Base-by-base conservation (phyloP, 441 rosid species). In the Aleurites moluccanus region DNA sequence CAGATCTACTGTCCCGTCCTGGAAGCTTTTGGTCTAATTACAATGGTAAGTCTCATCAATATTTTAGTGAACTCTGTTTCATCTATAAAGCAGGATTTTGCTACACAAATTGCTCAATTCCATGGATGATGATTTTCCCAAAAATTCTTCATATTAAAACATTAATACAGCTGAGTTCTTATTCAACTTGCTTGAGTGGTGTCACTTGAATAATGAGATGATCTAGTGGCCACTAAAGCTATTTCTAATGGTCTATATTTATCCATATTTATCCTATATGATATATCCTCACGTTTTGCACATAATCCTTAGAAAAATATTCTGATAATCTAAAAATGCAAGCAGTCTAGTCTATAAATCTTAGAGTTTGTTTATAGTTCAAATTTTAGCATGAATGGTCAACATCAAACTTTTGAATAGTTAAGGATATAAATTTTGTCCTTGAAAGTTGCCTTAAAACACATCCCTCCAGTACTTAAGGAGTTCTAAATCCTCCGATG, bases 1-100 rank as follows among this genome's bases (percentile, higher is more conserved):
- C 89, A 0, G 90, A 84, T 49, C 87, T 83, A 45, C 81, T 79
- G 10, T 57, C 87, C 0, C 87, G 77, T 72, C 35, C 86, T 45
- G 76, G 83, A 50, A 81, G 80, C 77, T 80, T 84, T 73, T 83
- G 88, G 45, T 44, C 88, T 40, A 80, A 71, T 78, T 83, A 75
- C 70, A 87, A 80, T 80, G 88, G 93, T 87, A 27, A 59, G 82
- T 77, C 80, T 13, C 79, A 50, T 55, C 16, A 30, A 57, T 47
- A 9, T 72, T 74, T 76, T 20, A 66, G 50, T 75, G 59, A 52
- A 62, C 28, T 60, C 33, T 69, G 42, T 77, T 62, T 69, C 79
- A 67, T 52, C 33, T 63, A 15, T 52, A 61, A 35, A 73, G 60
- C 47, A 61, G 67, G 66, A 64, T 55, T 57, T 70, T 15, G 38